phyloP scores from a whole-genome alignment of 345 rosid genomes.

The Brassica carinata region DNA sequence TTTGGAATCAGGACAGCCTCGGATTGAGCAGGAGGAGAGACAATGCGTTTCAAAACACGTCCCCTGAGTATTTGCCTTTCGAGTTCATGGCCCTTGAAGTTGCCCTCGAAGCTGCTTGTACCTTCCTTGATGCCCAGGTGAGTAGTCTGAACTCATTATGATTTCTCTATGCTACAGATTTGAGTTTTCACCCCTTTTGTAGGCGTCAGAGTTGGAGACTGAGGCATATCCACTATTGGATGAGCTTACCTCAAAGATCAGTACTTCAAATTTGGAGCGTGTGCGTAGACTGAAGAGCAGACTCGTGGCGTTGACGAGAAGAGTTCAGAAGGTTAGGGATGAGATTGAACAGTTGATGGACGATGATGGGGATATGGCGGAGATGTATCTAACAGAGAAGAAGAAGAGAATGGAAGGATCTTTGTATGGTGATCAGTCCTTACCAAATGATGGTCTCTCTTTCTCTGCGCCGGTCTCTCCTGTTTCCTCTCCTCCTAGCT shows the following conservation, averaged over 20 bases:
- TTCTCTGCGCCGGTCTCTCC: constrained; percentile 95
- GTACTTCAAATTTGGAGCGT: constrained; percentile 93
- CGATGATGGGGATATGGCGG: constrained; percentile 99
- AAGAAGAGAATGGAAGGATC: constrained; percentile 81
- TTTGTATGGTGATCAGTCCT: constrained; percentile 75
- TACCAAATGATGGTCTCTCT: constrained; percentile 69
- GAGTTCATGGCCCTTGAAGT: constrained; percentile 97
- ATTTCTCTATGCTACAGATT: not conserved
- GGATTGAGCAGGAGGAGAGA: constrained; percentile 31
- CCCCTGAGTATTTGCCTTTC: constrained; percentile 80
- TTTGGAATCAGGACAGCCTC: constrained; percentile 65
- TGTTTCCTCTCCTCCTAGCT: constrained; percentile 74
- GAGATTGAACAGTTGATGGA: constrained; percentile 99
- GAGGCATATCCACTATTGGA: constrained; percentile 98
- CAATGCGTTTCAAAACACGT: constrained; percentile 56
- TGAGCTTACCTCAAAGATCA: constrained; percentile 96
- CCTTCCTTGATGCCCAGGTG: constrained; percentile 98
- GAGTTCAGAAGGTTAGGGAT: constrained; percentile 99
- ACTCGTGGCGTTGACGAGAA: constrained; percentile 89
- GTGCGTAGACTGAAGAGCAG: constrained; percentile 94
- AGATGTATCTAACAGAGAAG: constrained; percentile 98
- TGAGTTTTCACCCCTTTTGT: constrained; percentile 25
- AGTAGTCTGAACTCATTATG: not conserved
- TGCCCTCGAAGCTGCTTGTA: constrained; percentile 97
- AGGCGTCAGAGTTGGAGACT: constrained; percentile 98